Evolutionary conservation across 140 eudicot genomes (phyloP), one percentile per base, ranked within the genome.

Genomic region (Stevia rebaudiana): DNA sequence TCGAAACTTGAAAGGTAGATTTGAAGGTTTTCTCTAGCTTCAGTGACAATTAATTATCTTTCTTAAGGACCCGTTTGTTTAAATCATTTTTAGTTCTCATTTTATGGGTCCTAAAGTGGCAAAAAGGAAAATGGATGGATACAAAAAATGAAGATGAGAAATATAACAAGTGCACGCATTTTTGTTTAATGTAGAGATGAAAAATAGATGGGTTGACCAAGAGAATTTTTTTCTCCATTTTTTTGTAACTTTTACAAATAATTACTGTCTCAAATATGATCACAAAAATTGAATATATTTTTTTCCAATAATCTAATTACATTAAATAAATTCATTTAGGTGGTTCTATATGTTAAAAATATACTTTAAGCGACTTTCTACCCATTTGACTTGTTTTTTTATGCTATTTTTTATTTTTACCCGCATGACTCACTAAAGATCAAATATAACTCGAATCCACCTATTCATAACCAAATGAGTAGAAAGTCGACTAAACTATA

Each of bases 131-230:
- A 16, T 16, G 18, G 41, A 55, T 55, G 62, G 62, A 13, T 33
- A 33, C 37, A 36, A 10, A 47, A 30, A 17, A 48, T 47, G 50
- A 51, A 66, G 62, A 66, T 23, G 25, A 50, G 39, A 66, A 66
- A 50, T 36, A 21, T 22, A 48, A 39, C n/a, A 21, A 35, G 51
- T 50, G 22, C 51, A 50, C 33, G 61, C 13, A 30, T n/a, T 35
- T 39, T 15, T n/a, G 23, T 33, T 30, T 50, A 16, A 66, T 24
- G 22, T 44, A 44, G 51, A 44, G 22, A 16, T 21, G 51, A 21
- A 44, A 15, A 44, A 44, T 44, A 0, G 22, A 3, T 44, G 51
- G 22, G 51, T 44, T 44, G 51, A 44, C 51, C 22, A n/a, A 16
- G 10, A 44, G 5, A 9, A 15, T n/a, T 2, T 0, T 44, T 16